phyloP scores from a whole-genome alignment of 805 yeast genomes.

The Isabelozyma rhagii region DNA sequence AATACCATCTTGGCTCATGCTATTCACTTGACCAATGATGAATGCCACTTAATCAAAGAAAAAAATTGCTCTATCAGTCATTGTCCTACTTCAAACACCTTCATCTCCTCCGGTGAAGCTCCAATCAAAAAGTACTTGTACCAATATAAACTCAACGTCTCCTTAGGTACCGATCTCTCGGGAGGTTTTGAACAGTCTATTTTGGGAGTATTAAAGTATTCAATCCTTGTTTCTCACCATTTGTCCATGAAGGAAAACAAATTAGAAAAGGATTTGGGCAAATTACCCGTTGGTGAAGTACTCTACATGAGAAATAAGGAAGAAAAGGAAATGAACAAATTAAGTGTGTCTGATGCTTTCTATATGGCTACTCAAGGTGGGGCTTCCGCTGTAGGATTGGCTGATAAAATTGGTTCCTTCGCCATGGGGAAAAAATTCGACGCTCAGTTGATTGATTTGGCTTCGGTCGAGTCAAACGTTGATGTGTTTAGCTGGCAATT shows the following conservation, averaged over 20 bases:
- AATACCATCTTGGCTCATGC: slow-evolving; percentile 89
- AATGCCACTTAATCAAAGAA: slow-evolving; percentile 52
- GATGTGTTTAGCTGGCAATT: slow-evolving; percentile 76
- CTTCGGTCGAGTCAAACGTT: slow-evolving; percentile 51
- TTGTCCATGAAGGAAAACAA: slow-evolving; percentile 31
- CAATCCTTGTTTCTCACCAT: slow-evolving; percentile 41
- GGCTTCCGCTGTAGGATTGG: slow-evolving; percentile 67
- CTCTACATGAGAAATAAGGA: slow-evolving; percentile 52
- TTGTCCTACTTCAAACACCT: slow-evolving; percentile 89
- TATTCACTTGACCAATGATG: slow-evolving; percentile 66
- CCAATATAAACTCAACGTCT: slow-evolving; percentile 65
- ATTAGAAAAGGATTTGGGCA: slow-evolving; percentile 23
- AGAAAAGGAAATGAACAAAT: slow-evolving; percentile 39
- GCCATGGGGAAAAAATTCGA: slow-evolving; percentile 79
- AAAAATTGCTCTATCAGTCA: slow-evolving; percentile 76
- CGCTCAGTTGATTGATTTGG: slow-evolving; percentile 70
- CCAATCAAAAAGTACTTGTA: slow-evolving; percentile 65
- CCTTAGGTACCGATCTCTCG: slow-evolving; percentile 51
- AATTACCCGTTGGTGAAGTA: slow-evolving; percentile 47
- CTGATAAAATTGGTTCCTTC: slow-evolving; percentile 63
- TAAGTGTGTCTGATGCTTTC: slow-evolving; percentile 68
- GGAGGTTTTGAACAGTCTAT: slow-evolving; percentile 43
- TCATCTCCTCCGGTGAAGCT: slow-evolving; percentile 88
- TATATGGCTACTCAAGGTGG: slow-evolving; percentile 89
- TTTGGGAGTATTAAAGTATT: slow-evolving; percentile 29